Conservation (phyloP, 331 rosid species). For the Acacia pycnantha region DNA sequence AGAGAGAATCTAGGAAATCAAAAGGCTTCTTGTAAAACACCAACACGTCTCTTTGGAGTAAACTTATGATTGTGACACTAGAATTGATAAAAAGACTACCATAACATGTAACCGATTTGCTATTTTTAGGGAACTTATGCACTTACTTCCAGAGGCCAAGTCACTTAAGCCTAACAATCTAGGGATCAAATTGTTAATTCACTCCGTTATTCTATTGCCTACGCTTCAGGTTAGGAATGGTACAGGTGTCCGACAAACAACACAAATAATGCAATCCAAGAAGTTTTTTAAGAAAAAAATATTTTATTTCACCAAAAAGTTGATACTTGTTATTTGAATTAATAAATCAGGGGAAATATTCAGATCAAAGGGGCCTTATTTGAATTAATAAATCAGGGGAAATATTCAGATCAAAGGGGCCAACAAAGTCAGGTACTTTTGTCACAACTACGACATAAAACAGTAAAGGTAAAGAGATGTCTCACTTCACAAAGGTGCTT, state of each 20-base stretch:
- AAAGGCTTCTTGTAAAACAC: background rate
- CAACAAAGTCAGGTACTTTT: background rate
- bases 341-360: background rate
- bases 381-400: too few species aligned
- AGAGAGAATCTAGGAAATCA: background rate
- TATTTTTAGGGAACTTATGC: background rate
- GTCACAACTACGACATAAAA: constrained; percentile 7
- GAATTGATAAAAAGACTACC: background rate
- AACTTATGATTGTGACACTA: background rate
- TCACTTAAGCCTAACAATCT: background rate
- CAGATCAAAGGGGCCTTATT: background rate
- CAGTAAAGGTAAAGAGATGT: constrained; percentile 18
- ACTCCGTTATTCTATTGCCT: background rate
- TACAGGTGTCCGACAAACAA: background rate
- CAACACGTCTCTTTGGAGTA: background rate
- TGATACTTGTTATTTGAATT: background rate
- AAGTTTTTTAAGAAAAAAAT: background rate
- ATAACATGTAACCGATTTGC: background rate
- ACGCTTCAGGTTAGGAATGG: background rate
- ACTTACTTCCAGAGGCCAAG: background rate
- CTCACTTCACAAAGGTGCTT: constrained; percentile 77
- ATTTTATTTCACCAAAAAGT: background rate
- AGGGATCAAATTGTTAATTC: background rate
- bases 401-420: background rate
- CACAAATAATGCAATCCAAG: background rate